Percentiles rank a stretch among this genome's conserved stretches.
Conservation (phyloP, 805 yeast genomes). For the Myxozyma udenii region DNA sequence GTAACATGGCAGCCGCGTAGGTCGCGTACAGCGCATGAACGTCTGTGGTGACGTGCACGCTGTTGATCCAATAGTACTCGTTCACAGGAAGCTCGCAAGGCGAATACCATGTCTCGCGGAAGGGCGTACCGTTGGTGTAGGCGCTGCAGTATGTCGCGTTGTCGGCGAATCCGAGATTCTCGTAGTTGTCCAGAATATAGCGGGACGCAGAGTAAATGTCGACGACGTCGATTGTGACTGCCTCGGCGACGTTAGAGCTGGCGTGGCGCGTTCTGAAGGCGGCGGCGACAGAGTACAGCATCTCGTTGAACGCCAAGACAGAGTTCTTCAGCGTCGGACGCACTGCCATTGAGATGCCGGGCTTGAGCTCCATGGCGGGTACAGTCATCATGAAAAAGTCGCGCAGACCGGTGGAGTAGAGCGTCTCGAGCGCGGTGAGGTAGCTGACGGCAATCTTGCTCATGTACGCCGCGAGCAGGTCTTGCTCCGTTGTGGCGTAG, state of each 20-base stretch:
- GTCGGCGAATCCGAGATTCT: conserved; percentile 5
- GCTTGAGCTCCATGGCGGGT: conserved; percentile 5
- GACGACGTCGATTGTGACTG: background rate
- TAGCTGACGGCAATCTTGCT: conserved; percentile 3
- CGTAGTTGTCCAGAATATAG: conserved; percentile 3
- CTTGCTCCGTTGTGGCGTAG: background rate
- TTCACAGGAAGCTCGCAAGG: conserved; percentile 9
- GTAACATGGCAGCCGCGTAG: background rate
- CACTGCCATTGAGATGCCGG: background rate
- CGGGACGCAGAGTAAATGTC: conserved; percentile 7
- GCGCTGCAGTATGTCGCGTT: conserved; percentile 7
- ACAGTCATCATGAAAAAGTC: conserved; percentile 11
- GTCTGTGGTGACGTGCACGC: conserved; percentile 19
- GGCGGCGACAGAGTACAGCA: background rate
- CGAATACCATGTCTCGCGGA: conserved; percentile 7
- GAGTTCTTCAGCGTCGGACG: background rate
- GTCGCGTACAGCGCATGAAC: conserved; percentile 12
- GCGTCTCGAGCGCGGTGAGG: conserved; percentile 7
- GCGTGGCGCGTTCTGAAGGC: conserved; percentile 1
- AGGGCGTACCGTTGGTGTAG: conserved; percentile 14
- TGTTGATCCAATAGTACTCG: conserved; percentile 15
- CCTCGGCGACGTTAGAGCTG: no score
- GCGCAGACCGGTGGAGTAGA: conserved; percentile 13
- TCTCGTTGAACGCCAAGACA: conserved; percentile 4
- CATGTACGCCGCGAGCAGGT: background rate